Percentiles rank a stretch among this genome's conserved stretches.
Conservation (phyloP, 2,329 filamentous ascomycete genomes). For the Thelonectria rubi region DNA sequence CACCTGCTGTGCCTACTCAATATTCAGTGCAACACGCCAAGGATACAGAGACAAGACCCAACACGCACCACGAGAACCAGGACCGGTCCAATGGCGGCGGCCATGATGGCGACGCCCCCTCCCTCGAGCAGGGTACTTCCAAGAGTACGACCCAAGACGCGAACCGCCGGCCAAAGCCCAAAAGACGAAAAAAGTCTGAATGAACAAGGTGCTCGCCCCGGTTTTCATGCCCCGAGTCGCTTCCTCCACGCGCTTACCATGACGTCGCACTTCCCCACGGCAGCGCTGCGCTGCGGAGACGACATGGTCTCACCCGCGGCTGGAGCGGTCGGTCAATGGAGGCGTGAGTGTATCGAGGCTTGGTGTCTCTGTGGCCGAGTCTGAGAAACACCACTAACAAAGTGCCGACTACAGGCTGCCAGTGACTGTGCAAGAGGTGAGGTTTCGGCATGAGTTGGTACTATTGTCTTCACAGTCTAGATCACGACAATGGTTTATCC, state of each 20-base stretch:
- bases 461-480: no score
- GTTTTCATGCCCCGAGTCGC: slow-evolving; percentile 30
- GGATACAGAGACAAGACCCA: slow-evolving; percentile 7
- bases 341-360: slow-evolving; percentile 11
- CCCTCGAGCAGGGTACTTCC: slow-evolving; percentile 2
- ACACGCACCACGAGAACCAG: background rate
- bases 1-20: background rate
- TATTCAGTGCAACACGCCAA: background rate
- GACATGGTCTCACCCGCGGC: slow-evolving; percentile 19
- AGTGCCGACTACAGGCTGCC: background rate
- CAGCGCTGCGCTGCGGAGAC: slow-evolving; percentile 24
- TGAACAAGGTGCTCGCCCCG: slow-evolving; percentile 16
- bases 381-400: slow-evolving; percentile 9
- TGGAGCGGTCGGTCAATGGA: slow-evolving; percentile 14
- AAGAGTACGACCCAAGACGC: slow-evolving; percentile 4
- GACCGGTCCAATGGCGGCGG: slow-evolving; percentile 8
- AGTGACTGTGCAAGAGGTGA: no score
- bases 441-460: no score
- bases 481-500: no score
- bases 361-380: slow-evolving; percentile 1
- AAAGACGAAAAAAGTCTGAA: background rate
- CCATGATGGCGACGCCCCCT: background rate
- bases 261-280: slow-evolving; percentile 41
- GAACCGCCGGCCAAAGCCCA: slow-evolving; percentile 11
- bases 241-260: slow-evolving; percentile 26